Evolutionary conservation across 2,329 filamentous ascomycete genomes (phyloP), one percentile per base, ranked within the genome.

Genomic region (Aspergillus quadricinctus): DNA sequence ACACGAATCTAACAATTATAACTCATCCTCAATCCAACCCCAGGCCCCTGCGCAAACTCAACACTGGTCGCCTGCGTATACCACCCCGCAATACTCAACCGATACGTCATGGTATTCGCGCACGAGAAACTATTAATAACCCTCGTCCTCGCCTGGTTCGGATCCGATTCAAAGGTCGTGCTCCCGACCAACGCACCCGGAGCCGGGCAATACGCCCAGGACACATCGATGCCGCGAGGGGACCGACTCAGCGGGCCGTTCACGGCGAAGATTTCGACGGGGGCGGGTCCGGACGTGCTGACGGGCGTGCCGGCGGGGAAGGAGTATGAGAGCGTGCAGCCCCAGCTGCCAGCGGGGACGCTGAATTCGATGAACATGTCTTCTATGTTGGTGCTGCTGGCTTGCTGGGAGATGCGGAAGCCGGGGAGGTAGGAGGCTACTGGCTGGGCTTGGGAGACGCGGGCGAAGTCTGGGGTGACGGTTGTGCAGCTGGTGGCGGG

Each of bases 331-430:
- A 58, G 53, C 9, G 53, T 53, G 35, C 56, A 58, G 1, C 56
- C 56, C 56, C 56, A 58, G 53, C 37, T 48, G 11, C 56, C 56
- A 1, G 45, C 14, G 4, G 56, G 45, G 10, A 54, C n/a, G 19
- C n/a, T 58, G 50, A 58, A 58, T 31, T 58, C 56, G 45, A 28
- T 23, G n/a, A 58, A 55, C 11, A 35, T 55, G 46, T 58, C 56
- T 50, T 58, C 49, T 23, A 50, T 58, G 10, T 49, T 27, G 27
- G 53, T 49, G 9, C n/a, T 50, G 37, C 35, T 23, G 14, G 46
- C 11, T 41, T 55, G 28, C 9, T 58, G 56, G 10, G 49, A 53
- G 50, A 58, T 46, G 21, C 40, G 49, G 56, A 58, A 55, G 37
- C 50, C 46, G 0, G 53, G 53, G 25, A 58, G 53, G 46, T 58